Percentiles rank a stretch among this genome's conserved stretches.
Evolutionary conservation across 805 yeast genomes (phyloP).

Genomic region (Monosporozyma aquatica): DNA sequence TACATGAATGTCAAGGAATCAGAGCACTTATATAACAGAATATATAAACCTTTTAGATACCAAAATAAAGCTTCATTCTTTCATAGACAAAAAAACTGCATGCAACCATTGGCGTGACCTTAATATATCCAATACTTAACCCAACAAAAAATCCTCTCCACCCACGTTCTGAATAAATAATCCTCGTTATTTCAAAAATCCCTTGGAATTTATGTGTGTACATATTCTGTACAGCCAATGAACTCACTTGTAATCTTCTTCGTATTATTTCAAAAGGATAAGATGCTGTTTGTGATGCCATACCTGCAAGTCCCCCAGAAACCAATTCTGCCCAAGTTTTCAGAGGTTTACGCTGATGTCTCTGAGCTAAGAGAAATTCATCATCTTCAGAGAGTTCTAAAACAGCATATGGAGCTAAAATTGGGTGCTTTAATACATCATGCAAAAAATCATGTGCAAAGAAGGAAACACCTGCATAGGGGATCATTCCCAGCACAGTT

Average conservation of each 20-base stretch:
- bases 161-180: slow-evolving; percentile 68
- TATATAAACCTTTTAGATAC: slow-evolving; percentile 33
- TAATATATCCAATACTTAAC: slow-evolving; percentile 86
- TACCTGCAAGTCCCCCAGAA: slow-evolving; percentile 95
- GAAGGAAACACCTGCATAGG: slow-evolving; percentile 96
- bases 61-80: slow-evolving; percentile 61
- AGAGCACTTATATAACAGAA: neutral
- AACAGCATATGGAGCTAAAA: slow-evolving; percentile 46
- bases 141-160: slow-evolving; percentile 88
- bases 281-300: slow-evolving; percentile 91
- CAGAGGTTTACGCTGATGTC: slow-evolving; percentile 49
- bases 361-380: slow-evolving; percentile 11
- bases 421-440: slow-evolving; percentile 65
- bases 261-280: slow-evolving; percentile 94
- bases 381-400: slow-evolving; percentile 18
- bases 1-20: neutral
- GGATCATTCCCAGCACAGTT: slow-evolving; percentile 90
- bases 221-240: slow-evolving; percentile 55
- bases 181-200: slow-evolving; percentile 33
- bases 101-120: slow-evolving; percentile 95
- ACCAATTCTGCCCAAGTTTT: slow-evolving; percentile 83
- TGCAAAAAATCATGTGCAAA: slow-evolving; percentile 88
- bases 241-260: slow-evolving; percentile 93
- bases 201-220: slow-evolving; percentile 26
- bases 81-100: slow-evolving; percentile 94